Base-by-base conservation (phyloP, 805 yeast species). In the Candida coleopterorum region DNA sequence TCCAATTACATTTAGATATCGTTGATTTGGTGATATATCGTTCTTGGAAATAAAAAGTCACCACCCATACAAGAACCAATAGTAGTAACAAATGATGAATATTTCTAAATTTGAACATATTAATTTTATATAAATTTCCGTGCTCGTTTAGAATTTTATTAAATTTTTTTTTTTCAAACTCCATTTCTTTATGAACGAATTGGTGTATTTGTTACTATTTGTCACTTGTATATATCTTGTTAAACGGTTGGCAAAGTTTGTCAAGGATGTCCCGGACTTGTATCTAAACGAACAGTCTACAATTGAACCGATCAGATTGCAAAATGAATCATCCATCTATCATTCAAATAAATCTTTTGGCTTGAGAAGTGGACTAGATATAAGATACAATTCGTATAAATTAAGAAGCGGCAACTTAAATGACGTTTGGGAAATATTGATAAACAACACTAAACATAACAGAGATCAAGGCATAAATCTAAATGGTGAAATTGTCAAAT, bases 271-370 rank as follows among this genome's bases (percentile, higher is more conserved):
- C 18, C 74, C 74, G 37, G 75, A 74, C 31, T 58, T 75, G 23
- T 81, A 81, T 9, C 58, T 81, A 22, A 55, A 60, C 25, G 72
- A 76, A 46, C 96, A 88, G 56, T 73, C 94, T 2, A 68, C 78
- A 15, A 58, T 81, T 23, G 74, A 82, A 2, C 60, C 79, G 5
- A 80, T 85, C 1, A 67, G 95, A n/a, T 65, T 71, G 29, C 64
- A 68, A 4, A 68, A 73, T 34, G 95, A 88, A 54, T 75, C 89
- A 11, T 89, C 95, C 0, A 65, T 84, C 9, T 80, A 84, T 56
- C 72, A 93, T 44, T 81, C 87, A 34, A 77, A 77, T 31, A 78
- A 82, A 46, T 79, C 76, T 52, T 85, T 86, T 4, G 81, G 85
- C 0, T 64, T 88, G 38, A 68, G 81, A 16, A 72, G 84, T 2